Base-by-base conservation (phyloP, 2,329 filamentous ascomycete species). In the Cryoendolithus antarcticus region DNA sequence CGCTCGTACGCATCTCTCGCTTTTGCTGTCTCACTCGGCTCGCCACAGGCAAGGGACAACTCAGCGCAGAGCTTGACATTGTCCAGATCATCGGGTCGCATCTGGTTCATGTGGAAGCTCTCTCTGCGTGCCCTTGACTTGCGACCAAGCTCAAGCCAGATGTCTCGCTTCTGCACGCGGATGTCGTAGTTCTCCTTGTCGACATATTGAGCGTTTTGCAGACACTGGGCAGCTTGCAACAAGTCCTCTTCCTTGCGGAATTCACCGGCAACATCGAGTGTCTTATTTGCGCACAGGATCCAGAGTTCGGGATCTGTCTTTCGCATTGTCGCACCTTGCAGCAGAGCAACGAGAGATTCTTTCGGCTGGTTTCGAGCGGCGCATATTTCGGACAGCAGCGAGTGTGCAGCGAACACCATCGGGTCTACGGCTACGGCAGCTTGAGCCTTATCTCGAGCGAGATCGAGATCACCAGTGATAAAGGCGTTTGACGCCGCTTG, bases 401-500 rank as follows among this genome's bases (percentile, higher is more conserved):
- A 72, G 59, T 80, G 73, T 9, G 75, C 72, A 21, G 68, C 65
- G 53, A 74, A 78, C 47, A 79, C 72, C 53, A 79, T 75, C 0
- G 75, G 75, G 48, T 80, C 79, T 24, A 65, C 58, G 32, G 67
- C 61, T 27, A 76, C 67, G 6, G 72, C 72, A 43, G 65, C 37
- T 56, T 63, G 36, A 59, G 69, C 49, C 55, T 60, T 38, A 63
- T 70, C 67, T 30, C 76, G 62, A 4, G 81, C 78, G 32, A 69
- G 64, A 4, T 74, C 67, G 45, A 79, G 77, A 12, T 79, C 68
- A 21, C 71, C 67, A 7, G 71, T 65, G 42, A 85, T 67, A 52
- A 79, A 86, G 4, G 77, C 74, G 43, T 78, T 69, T 42, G 77
- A 82, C 3, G 83, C 82, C 52, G 73, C 67, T 34, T 72, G 70